These are phyloP conservation scores for Collybia mongolica DNA, from an alignment of 768 basidiomycete species.

Conservation along the genomic window DNA sequence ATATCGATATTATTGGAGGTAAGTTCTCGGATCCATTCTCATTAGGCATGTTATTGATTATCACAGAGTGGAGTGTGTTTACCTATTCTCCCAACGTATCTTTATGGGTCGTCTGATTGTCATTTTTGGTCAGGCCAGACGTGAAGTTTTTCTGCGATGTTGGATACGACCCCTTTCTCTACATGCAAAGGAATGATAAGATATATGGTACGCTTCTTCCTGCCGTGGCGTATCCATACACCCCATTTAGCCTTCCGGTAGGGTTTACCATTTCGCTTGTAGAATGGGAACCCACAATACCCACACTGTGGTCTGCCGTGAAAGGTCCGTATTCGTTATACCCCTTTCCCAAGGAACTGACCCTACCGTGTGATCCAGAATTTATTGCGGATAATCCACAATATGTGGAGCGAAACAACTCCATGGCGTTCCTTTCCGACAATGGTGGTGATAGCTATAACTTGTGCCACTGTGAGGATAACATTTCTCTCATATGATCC, in stretches of 20 bases:
- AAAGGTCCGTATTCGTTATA: slow-evolving; percentile 44
- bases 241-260: slow-evolving; percentile 19
- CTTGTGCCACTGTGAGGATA: slow-evolving; percentile 59
- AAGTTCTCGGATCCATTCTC: slow-evolving; percentile 11
- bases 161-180: slow-evolving; percentile 77
- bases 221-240: not conserved
- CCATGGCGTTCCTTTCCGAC: slow-evolving; percentile 74
- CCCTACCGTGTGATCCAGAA: slow-evolving; percentile 34
- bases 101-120: too few relatives aligned
- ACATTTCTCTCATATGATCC: not conserved
- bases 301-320: slow-evolving; percentile 73
- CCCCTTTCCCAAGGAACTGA: not conserved
- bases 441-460: slow-evolving; percentile 66
- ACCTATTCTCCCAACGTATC: not conserved
- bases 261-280: slow-evolving; percentile 79
- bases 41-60: slow-evolving; percentile 5
- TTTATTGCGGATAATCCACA: slow-evolving; percentile 66
- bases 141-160: slow-evolving; percentile 79
- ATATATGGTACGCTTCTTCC: slow-evolving; percentile 34
- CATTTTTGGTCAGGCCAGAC: slow-evolving; percentile 48
- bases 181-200: slow-evolving; percentile 69
- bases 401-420: slow-evolving; percentile 60
- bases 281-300: slow-evolving; percentile 81
- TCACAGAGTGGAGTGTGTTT: slow-evolving; percentile 69
- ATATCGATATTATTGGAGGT: slow-evolving; percentile 85